A percentile compares a stretch with the other conserved stretches of the same genome.
phyloP scores from a whole-genome alignment of 768 basidiomycete species.

The Leucocoprinus sp. region DNA sequence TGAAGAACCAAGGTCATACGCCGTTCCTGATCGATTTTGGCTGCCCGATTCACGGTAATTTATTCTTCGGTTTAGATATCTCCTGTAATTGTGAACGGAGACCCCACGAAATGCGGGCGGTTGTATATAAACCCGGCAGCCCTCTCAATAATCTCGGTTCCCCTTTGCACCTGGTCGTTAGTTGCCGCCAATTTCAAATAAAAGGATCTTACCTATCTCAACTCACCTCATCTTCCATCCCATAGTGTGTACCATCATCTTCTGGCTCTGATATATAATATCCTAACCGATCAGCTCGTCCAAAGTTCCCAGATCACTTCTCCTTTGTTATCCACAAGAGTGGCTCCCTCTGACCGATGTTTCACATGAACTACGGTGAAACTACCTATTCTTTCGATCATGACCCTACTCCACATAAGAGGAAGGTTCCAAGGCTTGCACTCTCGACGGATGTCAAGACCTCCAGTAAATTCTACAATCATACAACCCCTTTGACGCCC shows the following conservation, averaged over 20 bases:
- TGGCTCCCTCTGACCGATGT: not conserved
- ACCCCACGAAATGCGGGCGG: slow-evolving; percentile 14
- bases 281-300: not conserved
- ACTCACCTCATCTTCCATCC: not conserved
- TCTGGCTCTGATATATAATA: too few species aligned
- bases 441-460: slow-evolving; percentile 5
- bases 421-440: slow-evolving; percentile 8
- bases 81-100: slow-evolving; percentile 13
- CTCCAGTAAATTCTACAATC: not conserved
- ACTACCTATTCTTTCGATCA: not conserved
- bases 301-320: not conserved
- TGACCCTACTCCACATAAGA: not conserved
- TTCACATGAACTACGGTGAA: slow-evolving; percentile 1
- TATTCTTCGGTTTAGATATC: slow-evolving; percentile 8
- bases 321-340: not conserved
- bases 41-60: not conserved
- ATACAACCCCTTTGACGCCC: not conserved
- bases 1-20: not conserved
- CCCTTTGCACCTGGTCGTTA: not conserved
- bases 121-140: slow-evolving; percentile 13
- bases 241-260: too few species aligned
- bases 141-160: not conserved
- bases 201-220: not conserved
- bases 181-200: too few species aligned
- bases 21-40: slow-evolving; percentile 8